Percentiles rank a stretch among this genome's conserved stretches.
Conservation (phyloP, 768 basidiomycete species). For the Russula griseocarnosa region DNA sequence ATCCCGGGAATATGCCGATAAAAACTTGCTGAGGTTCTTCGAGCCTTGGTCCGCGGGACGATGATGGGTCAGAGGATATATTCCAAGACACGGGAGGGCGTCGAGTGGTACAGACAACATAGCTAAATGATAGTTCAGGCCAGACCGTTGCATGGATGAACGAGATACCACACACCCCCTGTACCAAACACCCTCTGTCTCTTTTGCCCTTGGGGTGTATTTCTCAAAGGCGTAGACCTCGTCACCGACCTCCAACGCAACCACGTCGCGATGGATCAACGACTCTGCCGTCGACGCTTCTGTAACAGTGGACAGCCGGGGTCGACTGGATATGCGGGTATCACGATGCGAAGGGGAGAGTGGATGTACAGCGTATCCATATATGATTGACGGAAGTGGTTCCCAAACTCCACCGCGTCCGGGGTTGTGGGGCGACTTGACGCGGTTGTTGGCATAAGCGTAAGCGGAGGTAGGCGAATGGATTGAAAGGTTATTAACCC, state of each 20-base stretch:
- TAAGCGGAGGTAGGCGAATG: neutral
- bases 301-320: conserved; percentile 58
- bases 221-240: conserved; percentile 97
- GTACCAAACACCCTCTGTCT: conserved; percentile 84
- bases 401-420: conserved; percentile 52
- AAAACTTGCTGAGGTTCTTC: conserved; percentile 85
- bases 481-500: neutral
- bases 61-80: conserved; percentile 52
- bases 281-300: conserved; percentile 59
- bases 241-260: conserved; percentile 89
- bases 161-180: conserved; percentile 59
- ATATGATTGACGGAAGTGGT: conserved; percentile 70
- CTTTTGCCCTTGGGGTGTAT: conserved; percentile 69
- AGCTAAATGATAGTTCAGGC: conserved; percentile 44
- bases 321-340: conserved; percentile 57
- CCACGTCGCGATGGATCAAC: conserved; percentile 66
- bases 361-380: conserved; percentile 87
- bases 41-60: conserved; percentile 51
- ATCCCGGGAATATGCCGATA: conserved; percentile 91
- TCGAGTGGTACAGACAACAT: conserved; percentile 80
- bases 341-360: conserved; percentile 72
- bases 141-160: conserved; percentile 13
- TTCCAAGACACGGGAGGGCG: conserved; percentile 69
- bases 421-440: conserved; percentile 26
- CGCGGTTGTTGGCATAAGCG: conserved; percentile 15